Base-by-base conservation (phyloP, 2,329 filamentous ascomycete genomes). In the Passalora sequoiae region DNA sequence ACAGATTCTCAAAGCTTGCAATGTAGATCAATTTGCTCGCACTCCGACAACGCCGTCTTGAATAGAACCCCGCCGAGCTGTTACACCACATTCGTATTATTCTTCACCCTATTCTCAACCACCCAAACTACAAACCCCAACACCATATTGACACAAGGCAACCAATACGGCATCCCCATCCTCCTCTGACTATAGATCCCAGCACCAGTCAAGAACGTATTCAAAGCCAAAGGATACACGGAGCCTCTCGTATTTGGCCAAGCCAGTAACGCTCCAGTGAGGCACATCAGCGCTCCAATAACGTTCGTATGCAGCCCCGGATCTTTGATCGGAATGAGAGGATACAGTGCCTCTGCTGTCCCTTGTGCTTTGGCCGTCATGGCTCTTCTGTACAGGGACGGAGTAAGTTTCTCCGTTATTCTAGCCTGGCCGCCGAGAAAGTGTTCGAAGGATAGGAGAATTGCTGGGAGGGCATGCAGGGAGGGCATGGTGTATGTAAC, bases 81-180 rank as follows among this genome's bases (percentile, higher is more conserved):
- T n/a, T n/a, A n/a, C n/a, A n/a, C n/a, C n/a, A n/a, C n/a, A n/a
- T n/a, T n/a, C n/a, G n/a, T n/a, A n/a, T n/a, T n/a, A n/a, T n/a
- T n/a, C n/a, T n/a, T n/a, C n/a, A n/a, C 6, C 24, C 19, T 24
- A 3, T 78, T 68, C 22, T 71, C 37, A 31, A 46, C 39, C 31
- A 27, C 29, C 43, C 43, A 46, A 17, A 46, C 43, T 24, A 40
- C 4, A 15, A 16, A 25, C 4, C 43, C 43, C 22, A 46, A 29
- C 4, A 41, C 8, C 43, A 46, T 36, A 27, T 46, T 46, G 21
- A 19, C 33, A 31, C 31, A 17, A 12, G 43, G 43, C 13, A 46
- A n/a, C 43, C 43, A 46, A 20, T 29, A 46, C 7, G 43, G 30
- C 17, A 46, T 41, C 31, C 33, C 27, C 43, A 46, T 46, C 30